Evolutionary conservation across 2,329 filamentous ascomycete species (phyloP).

Genomic region (Sphaerulina vaccinii): DNA sequence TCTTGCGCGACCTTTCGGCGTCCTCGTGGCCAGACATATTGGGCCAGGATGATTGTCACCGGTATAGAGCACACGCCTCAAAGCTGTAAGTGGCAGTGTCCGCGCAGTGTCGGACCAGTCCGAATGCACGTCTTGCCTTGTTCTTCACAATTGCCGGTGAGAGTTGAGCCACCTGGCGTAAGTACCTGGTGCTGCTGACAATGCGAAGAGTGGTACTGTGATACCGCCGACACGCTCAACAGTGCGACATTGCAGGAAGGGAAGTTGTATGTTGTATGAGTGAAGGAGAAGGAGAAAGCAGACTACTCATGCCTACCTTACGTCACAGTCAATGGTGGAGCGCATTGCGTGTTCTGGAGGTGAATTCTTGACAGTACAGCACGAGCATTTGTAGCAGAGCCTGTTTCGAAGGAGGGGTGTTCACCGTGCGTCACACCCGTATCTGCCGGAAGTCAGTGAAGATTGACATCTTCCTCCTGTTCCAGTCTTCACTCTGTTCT

Average conservation of each 20-base stretch:
- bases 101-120: neutral
- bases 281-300: neutral
- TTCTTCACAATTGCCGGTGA: neutral
- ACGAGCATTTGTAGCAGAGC: neutral
- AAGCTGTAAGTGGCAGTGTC: neutral
- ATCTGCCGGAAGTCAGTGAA: neutral
- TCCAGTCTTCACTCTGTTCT: neutral
- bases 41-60: constrained; percentile 5
- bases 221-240: neutral
- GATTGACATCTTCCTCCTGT: neutral
- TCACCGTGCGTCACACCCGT: too few species aligned
- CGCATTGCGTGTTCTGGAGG: neutral
- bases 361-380: neutral
- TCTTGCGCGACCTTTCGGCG: constrained; percentile 40
- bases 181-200: neutral
- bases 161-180: neutral
- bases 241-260: neutral
- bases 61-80: neutral
- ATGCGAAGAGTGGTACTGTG: neutral
- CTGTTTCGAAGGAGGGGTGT: too few species aligned
- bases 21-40: constrained; percentile 41
- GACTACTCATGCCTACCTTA: neutral
- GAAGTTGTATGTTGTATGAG: neutral
- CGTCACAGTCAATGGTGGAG: neutral
- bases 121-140: neutral